Conservation (phyloP, 805 yeast species). For the Pichia eremophila region DNA sequence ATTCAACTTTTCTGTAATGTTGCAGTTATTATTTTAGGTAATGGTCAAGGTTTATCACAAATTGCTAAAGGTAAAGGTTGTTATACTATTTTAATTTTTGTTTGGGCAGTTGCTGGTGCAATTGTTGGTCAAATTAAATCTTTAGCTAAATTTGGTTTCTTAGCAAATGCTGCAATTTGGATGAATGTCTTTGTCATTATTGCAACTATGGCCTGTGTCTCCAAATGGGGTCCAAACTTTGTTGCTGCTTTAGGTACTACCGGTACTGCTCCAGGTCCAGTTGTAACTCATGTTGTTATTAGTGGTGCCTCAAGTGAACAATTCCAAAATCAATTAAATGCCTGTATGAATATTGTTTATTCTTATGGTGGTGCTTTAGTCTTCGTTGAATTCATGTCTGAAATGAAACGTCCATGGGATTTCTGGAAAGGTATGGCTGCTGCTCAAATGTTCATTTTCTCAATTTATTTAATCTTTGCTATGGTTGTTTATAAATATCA, state of each 20-base stretch:
- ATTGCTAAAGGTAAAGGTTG: slow-evolving; percentile 28
- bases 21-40: slow-evolving; percentile 32
- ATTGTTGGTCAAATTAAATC: slow-evolving; percentile 35
- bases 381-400: slow-evolving; percentile 39
- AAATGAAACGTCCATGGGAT: slow-evolving; percentile 38
- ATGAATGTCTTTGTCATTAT: slow-evolving; percentile 35
- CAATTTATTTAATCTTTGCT: slow-evolving; percentile 33
- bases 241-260: slow-evolving; percentile 16
- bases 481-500: slow-evolving; percentile 34
- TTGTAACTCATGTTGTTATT: slow-evolving; percentile 17
- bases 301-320: slow-evolving; percentile 23
- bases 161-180: slow-evolving; percentile 39
- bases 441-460: slow-evolving; percentile 34
- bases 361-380: slow-evolving; percentile 43
- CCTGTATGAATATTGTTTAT: slow-evolving; percentile 35
- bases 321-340: slow-evolving; percentile 6
- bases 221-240: slow-evolving; percentile 27
- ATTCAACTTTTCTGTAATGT: slow-evolving; percentile 36
- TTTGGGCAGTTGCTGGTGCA: slow-evolving; percentile 37
- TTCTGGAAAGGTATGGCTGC: slow-evolving; percentile 38
- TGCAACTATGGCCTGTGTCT: slow-evolving; percentile 36
- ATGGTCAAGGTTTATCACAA: slow-evolving; percentile 36
- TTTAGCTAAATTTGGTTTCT: slow-evolving; percentile 30
- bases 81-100: slow-evolving; percentile 32
- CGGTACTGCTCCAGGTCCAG: slow-evolving; percentile 16